Evolutionary conservation across 208 protist species (phyloP).

Genomic region (Vickermania spadyakhi): DNA sequence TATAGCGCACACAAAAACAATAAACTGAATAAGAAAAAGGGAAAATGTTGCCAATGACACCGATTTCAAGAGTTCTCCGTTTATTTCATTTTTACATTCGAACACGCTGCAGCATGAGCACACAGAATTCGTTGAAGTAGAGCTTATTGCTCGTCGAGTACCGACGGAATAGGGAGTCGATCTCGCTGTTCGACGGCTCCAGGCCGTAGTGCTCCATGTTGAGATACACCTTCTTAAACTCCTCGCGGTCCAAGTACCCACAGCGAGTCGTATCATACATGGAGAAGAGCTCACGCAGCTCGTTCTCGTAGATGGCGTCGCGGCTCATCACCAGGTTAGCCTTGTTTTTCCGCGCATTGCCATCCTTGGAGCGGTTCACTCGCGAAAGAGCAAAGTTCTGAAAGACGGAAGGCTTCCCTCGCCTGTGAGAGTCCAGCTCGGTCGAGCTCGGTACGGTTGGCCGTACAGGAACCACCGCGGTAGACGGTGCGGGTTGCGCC

Average conservation of each 20-base stretch:
- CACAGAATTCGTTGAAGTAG: slow-evolving; percentile 75
- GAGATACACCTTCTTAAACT: slow-evolving; percentile 62
- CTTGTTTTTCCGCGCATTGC: background rate
- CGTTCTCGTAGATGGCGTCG: slow-evolving; percentile 30
- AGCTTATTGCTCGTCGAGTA: slow-evolving; percentile 46
- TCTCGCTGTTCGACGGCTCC: slow-evolving; percentile 30
- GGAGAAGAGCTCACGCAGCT: slow-evolving; percentile 51
- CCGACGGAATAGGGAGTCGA: slow-evolving; percentile 36
- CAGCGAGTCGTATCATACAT: slow-evolving; percentile 39
- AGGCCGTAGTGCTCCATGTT: slow-evolving; percentile 77
- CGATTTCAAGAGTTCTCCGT: too few species aligned
- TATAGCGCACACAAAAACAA: slow-evolving; percentile 12
- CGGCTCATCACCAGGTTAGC: background rate
- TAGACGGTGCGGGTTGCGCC: background rate
- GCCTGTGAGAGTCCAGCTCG: background rate
- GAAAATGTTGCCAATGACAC: too few species aligned
- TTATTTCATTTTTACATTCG: slow-evolving; percentile 53
- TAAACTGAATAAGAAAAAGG: slow-evolving; percentile 4
- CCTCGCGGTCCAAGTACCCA: slow-evolving; percentile 58
- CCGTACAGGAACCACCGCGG: background rate
- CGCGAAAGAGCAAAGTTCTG: background rate
- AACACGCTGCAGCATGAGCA: slow-evolving; percentile 77
- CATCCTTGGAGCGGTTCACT: background rate
- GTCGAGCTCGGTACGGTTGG: background rate
- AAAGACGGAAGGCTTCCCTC: background rate